phyloP scores from a whole-genome alignment of 805 yeast genomes.

The Kodamaea neixiangensis region DNA sequence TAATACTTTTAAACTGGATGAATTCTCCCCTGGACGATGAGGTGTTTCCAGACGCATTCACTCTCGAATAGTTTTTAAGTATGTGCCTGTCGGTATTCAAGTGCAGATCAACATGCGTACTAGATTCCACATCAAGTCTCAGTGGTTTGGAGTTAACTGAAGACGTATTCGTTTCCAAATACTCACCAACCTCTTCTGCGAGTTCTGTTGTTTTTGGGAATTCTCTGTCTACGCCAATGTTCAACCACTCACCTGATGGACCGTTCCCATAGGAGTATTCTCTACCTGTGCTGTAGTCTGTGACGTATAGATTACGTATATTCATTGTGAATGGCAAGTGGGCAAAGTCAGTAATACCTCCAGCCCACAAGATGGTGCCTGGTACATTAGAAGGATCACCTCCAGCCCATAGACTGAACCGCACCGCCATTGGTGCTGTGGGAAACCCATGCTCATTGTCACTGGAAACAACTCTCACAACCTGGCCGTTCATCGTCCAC shows the following conservation, averaged over 20 bases:
- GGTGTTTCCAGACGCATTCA: background rate
- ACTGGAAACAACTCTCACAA: constrained; percentile 24
- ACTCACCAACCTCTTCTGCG: too few relatives aligned
- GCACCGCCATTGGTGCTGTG: constrained; percentile 36
- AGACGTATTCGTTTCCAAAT: too few relatives aligned
- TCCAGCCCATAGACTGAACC: constrained; percentile 44
- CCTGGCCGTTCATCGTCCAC: constrained; percentile 32
- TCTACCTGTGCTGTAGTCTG: constrained; percentile 32
- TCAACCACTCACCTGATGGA: constrained; percentile 18
- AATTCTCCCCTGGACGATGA: background rate
- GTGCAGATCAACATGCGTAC: background rate
- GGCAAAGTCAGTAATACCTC: constrained; percentile 35
- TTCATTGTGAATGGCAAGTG: constrained; percentile 36
- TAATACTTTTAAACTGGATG: background rate
- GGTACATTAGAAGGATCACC: constrained; percentile 34
- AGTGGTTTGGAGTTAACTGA: background rate
- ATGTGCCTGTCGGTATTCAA: too few relatives aligned
- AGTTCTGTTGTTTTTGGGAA: too few relatives aligned
- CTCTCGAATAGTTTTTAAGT: background rate
- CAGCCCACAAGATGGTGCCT: constrained; percentile 46
- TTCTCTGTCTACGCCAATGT: constrained; percentile 3
- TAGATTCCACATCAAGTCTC: background rate
- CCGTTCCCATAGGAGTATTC: constrained; percentile 31
- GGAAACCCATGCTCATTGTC: constrained; percentile 33
- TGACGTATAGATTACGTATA: constrained; percentile 21